Evolutionary conservation across 352 stramenopile species (phyloP).

Genomic region (Globisporangium canariense): DNA sequence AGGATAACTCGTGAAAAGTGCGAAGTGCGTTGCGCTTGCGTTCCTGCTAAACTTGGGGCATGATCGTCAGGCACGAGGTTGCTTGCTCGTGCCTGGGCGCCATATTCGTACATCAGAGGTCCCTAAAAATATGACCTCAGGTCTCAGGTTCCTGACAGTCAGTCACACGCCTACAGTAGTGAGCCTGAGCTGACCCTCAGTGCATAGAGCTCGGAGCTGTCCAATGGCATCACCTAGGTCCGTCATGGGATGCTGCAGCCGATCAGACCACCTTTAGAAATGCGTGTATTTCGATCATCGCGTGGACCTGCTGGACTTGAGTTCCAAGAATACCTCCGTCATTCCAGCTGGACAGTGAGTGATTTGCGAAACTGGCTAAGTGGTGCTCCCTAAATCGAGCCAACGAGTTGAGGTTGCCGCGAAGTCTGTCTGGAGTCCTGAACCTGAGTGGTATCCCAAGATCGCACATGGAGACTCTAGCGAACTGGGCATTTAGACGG

Average conservation of each 20-base stretch:
- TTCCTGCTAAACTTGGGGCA: conserved; percentile 9
- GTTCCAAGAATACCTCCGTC: background rate
- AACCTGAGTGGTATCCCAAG: no score
- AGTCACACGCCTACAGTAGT: background rate
- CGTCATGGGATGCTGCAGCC: background rate
- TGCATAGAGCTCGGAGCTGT: background rate
- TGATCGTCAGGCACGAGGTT: no score
- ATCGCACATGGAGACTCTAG: no score
- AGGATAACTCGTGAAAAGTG: conserved; percentile 12
- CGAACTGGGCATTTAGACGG: no score
- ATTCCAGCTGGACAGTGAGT: background rate
- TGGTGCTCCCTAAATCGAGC: background rate
- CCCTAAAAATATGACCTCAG: background rate
- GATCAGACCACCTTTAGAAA: background rate
- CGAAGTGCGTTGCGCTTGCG: conserved; percentile 6
- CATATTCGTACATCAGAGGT: background rate
- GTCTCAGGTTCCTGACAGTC: no score
- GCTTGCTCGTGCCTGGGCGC: no score
- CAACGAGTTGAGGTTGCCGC: background rate
- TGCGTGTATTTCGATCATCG: background rate
- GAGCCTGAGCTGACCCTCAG: background rate
- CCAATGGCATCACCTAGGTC: background rate
- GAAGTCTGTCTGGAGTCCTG: no score
- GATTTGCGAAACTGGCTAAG: background rate
- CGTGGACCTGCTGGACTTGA: background rate